Evolutionary conservation across 2,329 filamentous ascomycete species (phyloP).

Genomic region (Aspergillus ibericus): DNA sequence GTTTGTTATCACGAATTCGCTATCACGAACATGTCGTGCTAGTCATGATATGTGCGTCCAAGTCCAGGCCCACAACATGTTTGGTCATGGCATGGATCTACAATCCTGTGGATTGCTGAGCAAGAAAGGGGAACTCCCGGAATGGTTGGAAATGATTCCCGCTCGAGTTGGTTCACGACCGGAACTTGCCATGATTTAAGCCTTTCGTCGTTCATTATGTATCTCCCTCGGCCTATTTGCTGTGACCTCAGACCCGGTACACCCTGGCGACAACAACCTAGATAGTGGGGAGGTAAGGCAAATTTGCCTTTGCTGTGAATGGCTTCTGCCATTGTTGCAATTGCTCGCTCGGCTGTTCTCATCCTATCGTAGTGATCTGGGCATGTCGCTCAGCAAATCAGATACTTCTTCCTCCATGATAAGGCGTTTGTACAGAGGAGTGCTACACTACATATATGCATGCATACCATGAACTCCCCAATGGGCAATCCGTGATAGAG

Average conservation of each 20-base stretch:
- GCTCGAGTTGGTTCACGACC: not conserved
- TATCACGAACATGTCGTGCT: not conserved
- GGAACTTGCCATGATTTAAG: not conserved
- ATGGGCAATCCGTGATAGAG: not conserved
- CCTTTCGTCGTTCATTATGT: not conserved
- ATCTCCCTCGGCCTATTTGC: too few relatives aligned
- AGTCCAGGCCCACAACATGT: not conserved
- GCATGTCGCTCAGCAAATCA: not conserved
- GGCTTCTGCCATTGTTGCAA: not conserved
- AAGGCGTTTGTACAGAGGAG: not conserved
- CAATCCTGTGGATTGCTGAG: not conserved
- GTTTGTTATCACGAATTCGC: not conserved
- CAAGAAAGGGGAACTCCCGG: not conserved
- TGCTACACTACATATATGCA: constrained; percentile 2
- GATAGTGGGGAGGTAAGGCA: not conserved
- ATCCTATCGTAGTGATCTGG: not conserved
- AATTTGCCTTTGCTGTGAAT: not conserved
- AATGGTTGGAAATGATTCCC: constrained; percentile 4
- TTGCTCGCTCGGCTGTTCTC: not conserved
- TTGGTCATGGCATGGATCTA: constrained; percentile 8
- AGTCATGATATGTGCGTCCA: not conserved
- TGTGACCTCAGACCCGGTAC: not conserved
- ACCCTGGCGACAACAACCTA: not conserved
- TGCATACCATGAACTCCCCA: not conserved
- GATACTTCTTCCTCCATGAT: not conserved